A percentile compares a stretch with the other conserved stretches of the same genome.
phyloP scores from a whole-genome alignment of 495 filamentous ascomycete species.

The Aspergillus homomorphus region DNA sequence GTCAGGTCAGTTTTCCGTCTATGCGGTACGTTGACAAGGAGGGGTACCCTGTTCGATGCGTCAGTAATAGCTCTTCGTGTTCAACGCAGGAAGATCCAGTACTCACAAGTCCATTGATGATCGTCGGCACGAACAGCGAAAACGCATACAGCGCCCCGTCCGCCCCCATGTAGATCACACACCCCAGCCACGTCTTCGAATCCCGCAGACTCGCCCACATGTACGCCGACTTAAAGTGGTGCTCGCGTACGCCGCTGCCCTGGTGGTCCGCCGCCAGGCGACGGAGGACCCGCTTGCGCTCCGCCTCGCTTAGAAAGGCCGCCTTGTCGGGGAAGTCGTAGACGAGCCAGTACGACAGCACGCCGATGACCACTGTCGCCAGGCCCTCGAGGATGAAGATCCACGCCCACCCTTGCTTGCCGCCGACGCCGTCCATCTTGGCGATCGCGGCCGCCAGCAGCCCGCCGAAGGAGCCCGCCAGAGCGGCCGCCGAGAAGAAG shows the following conservation, averaged over 20 bases:
- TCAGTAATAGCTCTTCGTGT: background rate
- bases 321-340: conserved; percentile 87
- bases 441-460: conserved; percentile 64
- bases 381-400: conserved; percentile 66
- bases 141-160: conserved; percentile 79
- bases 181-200: conserved; percentile 82
- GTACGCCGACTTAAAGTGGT: conserved; percentile 66
- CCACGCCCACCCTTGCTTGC: conserved; percentile 67
- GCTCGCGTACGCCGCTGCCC: conserved; percentile 71
- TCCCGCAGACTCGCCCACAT: conserved; percentile 74
- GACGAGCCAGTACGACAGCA: conserved; percentile 79
- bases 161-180: conserved; percentile 75
- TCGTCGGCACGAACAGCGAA: conserved; percentile 84
- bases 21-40: too few relatives aligned
- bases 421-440: conserved; percentile 59
- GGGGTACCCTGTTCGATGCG: background rate
- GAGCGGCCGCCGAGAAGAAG: conserved; percentile 66
- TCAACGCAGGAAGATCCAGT: background rate
- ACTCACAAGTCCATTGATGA: conserved; percentile 60
- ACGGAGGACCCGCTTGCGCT: conserved; percentile 70
- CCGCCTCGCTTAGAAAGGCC: conserved; percentile 66
- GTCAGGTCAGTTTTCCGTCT: too few relatives aligned
- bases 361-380: conserved; percentile 60
- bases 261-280: conserved; percentile 76
- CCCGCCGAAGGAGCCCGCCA: conserved; percentile 65